Base-by-base conservation (phyloP, 1,284 basidiomycete genomes). In the Apiotrichum laibachii region DNA sequence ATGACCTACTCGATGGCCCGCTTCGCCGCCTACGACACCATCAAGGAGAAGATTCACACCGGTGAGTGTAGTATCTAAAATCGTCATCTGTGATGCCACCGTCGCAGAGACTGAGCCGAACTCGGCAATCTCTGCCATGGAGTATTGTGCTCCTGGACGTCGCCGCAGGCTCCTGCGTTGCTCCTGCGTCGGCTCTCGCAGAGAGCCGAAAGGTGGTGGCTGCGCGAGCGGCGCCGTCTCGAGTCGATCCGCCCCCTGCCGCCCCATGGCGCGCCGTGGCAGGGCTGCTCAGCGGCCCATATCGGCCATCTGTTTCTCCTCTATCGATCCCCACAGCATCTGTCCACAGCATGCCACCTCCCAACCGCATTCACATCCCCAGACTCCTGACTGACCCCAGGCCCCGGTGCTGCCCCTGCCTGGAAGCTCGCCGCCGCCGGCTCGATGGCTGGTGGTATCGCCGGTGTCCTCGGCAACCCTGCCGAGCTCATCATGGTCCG, bases 1-100 rank as follows among this genome's bases (percentile, higher is more conserved):
- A 91, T 94, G 91, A 90, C 87, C 31, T 94, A 94, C 79, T 92
- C 89, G 48, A 81, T 94, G 73, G 92, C 90, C 72, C 85, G 92
- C 16, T 95, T 95, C 81, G 93, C 91, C 83, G 89, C 90, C 22
- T 94, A 94, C 77, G 92, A 95, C 68, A 88, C 89, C 79, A 87
- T 88, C 73, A 94, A 94, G 82, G 89, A 87, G 79, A 67, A 86
- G 6, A 68, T 93, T 2, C 88, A 88, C 34, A 86, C 86, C 10
- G 81, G 82, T 80, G 50, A 63, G 69, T 64, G 22, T 43, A 8
- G 42, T 8, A 19, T 19, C 9, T 10, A 5, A 4, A 7, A 16
- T 16, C 10, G 40, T 8, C 5, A n/a, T 44, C n/a, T n/a, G n/a
- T n/a, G n/a, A n/a, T n/a, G n/a, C n/a, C n/a, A n/a, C n/a, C 39